phyloP scores from a whole-genome alignment of 2,329 filamentous ascomycete species.

The Cladobotryum protrusum region DNA sequence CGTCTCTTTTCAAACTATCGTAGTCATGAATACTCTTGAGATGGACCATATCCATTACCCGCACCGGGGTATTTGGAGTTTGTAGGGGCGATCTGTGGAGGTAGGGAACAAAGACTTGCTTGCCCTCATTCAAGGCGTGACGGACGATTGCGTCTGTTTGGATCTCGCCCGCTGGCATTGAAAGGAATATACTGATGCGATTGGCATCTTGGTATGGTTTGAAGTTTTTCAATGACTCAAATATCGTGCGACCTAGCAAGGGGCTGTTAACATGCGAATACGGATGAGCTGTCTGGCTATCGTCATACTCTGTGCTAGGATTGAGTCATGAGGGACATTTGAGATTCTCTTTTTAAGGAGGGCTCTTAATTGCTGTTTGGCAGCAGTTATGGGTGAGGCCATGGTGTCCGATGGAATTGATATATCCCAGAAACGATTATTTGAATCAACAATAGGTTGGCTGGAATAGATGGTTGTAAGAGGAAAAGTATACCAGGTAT shows the following conservation, averaged over 20 bases:
- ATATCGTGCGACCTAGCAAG: slow-evolving; percentile 56
- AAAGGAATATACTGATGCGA: slow-evolving; percentile 79
- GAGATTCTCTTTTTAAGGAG: slow-evolving; percentile 63
- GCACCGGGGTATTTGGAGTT: slow-evolving; percentile 47
- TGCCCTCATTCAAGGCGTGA: slow-evolving; percentile 69
- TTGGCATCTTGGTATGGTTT: slow-evolving; percentile 69
- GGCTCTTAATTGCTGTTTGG: slow-evolving; percentile 70
- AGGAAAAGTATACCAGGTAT: too few relatives aligned
- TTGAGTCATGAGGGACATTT: slow-evolving; percentile 53
- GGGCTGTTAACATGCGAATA: not conserved
- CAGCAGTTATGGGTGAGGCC: slow-evolving; percentile 50
- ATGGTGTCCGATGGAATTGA: slow-evolving; percentile 28
- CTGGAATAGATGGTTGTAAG: too few relatives aligned
- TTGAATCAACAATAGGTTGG: too few relatives aligned
- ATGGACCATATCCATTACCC: slow-evolving; percentile 92
- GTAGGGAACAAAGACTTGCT: slow-evolving; percentile 88
- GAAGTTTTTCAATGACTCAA: slow-evolving; percentile 58
- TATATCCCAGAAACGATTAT: not conserved
- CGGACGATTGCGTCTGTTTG: slow-evolving; percentile 77
- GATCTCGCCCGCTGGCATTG: slow-evolving; percentile 84
- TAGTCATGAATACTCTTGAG: slow-evolving; percentile 71
- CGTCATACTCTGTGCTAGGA: slow-evolving; percentile 63
- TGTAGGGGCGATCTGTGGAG: slow-evolving; percentile 57
- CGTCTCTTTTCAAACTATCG: slow-evolving; percentile 66
- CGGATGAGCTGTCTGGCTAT: not conserved